These are phyloP conservation scores for Akebia trifoliata DNA, from an alignment of 164 flowering plant species.

Conservation along the genomic window DNA sequence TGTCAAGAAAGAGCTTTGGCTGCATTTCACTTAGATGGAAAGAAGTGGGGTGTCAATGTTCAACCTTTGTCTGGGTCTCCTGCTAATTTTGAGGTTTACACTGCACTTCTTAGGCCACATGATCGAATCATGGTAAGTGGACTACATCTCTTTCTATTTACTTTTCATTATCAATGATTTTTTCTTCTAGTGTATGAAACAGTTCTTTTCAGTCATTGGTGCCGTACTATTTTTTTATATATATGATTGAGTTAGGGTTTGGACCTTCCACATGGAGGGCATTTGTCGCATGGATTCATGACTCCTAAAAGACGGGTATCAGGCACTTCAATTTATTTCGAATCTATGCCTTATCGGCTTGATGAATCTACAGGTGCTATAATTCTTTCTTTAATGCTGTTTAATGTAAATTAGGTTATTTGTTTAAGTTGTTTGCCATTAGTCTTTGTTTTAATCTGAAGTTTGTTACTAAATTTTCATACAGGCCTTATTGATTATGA, in stretches of 20 bases:
- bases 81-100: slow-evolving; percentile 95
- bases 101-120: slow-evolving; percentile 87
- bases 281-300: slow-evolving; percentile 96
- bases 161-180: neutral
- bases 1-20: slow-evolving; percentile 87
- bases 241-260: slow-evolving; percentile 51
- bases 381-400: slow-evolving; percentile 2
- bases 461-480: neutral
- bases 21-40: slow-evolving; percentile 69
- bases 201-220: neutral
- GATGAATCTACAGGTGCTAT: slow-evolving; percentile 75
- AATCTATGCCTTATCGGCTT: slow-evolving; percentile 91
- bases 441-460: neutral
- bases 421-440: neutral
- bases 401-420: neutral
- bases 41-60: slow-evolving; percentile 95
- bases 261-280: slow-evolving; percentile 96
- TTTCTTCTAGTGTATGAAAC: neutral
- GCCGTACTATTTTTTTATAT: slow-evolving; percentile 6
- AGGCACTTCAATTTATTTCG: slow-evolving; percentile 87
- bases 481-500: slow-evolving; percentile 88
- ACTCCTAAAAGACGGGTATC: slow-evolving; percentile 89
- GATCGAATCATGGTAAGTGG: slow-evolving; percentile 80
- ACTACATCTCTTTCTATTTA: neutral
- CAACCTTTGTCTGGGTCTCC: slow-evolving; percentile 98